Conservation (phyloP, 2,329 filamentous ascomycete genomes). For the Zelopaecilomyces penicillatus region DNA sequence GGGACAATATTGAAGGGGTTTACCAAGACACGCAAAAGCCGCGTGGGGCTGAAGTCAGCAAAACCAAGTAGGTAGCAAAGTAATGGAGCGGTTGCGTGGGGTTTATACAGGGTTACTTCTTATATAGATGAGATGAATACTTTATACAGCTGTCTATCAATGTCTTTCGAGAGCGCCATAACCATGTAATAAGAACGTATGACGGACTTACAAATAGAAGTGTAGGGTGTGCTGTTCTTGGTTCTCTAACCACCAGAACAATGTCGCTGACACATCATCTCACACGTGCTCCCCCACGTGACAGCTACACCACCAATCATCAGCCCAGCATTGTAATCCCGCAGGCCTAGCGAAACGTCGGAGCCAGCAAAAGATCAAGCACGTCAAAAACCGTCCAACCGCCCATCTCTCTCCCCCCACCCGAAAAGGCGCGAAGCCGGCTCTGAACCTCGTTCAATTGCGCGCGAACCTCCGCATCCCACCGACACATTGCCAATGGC, state of each 20-base stretch:
- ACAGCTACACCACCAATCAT: slow-evolving; percentile 24
- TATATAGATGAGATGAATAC: no score
- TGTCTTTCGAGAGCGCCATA: no score
- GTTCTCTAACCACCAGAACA: slow-evolving; percentile 1
- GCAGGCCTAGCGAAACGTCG: slow-evolving; percentile 17
- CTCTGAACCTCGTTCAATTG: slow-evolving; percentile 21
- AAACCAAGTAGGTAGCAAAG: no score
- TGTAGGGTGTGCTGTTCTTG: no score
- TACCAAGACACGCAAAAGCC: slow-evolving; percentile 16
- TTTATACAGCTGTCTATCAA: no score
- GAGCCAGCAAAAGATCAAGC: slow-evolving; percentile 8
- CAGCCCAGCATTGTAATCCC: slow-evolving; percentile 31
- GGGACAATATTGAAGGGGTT: slow-evolving; percentile 19
- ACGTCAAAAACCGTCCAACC: slow-evolving; percentile 6
- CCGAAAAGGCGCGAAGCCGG: not conserved
- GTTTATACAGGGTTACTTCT: no score
- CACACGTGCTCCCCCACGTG: slow-evolving; percentile 24
- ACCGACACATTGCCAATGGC: slow-evolving; percentile 20
- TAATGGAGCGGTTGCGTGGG: no score
- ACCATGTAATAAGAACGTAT: no score
- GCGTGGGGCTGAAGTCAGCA: no score
- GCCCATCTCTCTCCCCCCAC: not conserved
- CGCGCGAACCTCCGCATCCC: slow-evolving; percentile 10
- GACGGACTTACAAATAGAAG: no score
- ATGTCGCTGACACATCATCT: slow-evolving; percentile 6